phyloP scores from a whole-genome alignment of 108 stramenopile species.

The Licmophora abbreviata region DNA sequence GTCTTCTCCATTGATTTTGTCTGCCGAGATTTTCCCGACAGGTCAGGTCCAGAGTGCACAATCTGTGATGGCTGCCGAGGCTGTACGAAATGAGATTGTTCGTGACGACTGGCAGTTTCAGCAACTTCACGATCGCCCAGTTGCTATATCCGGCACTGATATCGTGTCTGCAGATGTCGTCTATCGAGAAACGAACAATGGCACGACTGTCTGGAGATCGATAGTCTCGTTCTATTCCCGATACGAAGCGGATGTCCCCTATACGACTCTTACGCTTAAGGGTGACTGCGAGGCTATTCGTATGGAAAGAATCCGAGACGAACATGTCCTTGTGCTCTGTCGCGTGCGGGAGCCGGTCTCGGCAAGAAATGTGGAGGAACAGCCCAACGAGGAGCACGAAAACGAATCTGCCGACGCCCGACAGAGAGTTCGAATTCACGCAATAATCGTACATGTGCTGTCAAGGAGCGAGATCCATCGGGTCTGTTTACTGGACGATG shows the following conservation, averaged over 20 bases:
- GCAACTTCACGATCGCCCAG: not conserved
- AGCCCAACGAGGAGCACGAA: not conserved
- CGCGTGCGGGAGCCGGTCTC: not conserved
- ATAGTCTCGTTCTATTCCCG: conserved; percentile 1
- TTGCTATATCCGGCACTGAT: not conserved
- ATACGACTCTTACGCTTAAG: not conserved
- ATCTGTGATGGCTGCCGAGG: not conserved
- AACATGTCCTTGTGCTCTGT: conserved; percentile 2
- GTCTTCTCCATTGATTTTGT: conserved; percentile 1
- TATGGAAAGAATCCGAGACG: conserved; percentile 1
- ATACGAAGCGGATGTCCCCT: not conserved
- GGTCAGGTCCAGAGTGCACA: not conserved
- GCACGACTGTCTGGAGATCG: not conserved
- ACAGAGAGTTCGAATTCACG: not conserved
- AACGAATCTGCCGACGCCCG: not conserved
- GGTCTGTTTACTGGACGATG: not conserved
- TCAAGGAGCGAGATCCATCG: not conserved
- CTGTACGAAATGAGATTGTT: not conserved
- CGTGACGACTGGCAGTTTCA: not conserved
- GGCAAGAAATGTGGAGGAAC: not conserved
- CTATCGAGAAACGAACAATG: not conserved
- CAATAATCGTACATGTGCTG: not conserved
- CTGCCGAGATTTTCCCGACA: not conserved
- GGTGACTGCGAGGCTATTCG: not conserved
- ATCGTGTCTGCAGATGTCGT: conserved; percentile 1